Evolutionary conservation across 495 filamentous ascomycete genomes (phyloP).

Genomic region (Penicillium coffeae): DNA sequence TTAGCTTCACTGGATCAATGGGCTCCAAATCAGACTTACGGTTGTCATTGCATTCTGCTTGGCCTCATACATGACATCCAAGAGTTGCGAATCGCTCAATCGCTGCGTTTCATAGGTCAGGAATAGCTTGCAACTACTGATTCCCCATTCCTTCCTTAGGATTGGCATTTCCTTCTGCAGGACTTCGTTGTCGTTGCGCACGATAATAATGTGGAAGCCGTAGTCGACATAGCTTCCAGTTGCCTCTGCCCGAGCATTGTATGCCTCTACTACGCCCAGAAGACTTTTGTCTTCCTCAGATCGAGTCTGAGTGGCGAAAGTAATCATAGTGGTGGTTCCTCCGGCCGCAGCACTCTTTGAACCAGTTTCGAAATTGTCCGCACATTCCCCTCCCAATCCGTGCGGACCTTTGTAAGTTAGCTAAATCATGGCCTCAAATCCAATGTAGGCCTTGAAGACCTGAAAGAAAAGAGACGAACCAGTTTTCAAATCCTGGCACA

Average conservation of each 20-base stretch:
- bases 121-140: conserved; percentile 14
- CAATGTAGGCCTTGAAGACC: not conserved
- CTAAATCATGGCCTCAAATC: no score
- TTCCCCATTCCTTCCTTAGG: conserved; percentile 11
- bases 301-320: conserved; percentile 40
- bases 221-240: conserved; percentile 12
- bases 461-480: not conserved
- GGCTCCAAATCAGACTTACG: conserved; percentile 19
- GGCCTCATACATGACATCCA: conserved; percentile 13
- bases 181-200: conserved; percentile 7
- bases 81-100: conserved; percentile 11
- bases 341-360: conserved; percentile 51
- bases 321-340: conserved; percentile 56
- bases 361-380: conserved; percentile 15
- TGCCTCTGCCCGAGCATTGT: conserved; percentile 7
- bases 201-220: conserved; percentile 15
- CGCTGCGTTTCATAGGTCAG: conserved; percentile 12
- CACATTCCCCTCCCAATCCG: conserved; percentile 11
- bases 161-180: conserved; percentile 12
- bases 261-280: conserved; percentile 3
- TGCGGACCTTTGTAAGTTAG: conserved; percentile 5
- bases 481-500: conserved; percentile 17
- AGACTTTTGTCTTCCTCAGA: conserved; percentile 7
- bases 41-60: conserved; percentile 13
- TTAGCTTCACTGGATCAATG: not conserved